Evolutionary conservation across 129 eudicot genomes (phyloP), one percentile per base, ranked within the genome.

Genomic region (Centrapalus pauciflorus): DNA sequence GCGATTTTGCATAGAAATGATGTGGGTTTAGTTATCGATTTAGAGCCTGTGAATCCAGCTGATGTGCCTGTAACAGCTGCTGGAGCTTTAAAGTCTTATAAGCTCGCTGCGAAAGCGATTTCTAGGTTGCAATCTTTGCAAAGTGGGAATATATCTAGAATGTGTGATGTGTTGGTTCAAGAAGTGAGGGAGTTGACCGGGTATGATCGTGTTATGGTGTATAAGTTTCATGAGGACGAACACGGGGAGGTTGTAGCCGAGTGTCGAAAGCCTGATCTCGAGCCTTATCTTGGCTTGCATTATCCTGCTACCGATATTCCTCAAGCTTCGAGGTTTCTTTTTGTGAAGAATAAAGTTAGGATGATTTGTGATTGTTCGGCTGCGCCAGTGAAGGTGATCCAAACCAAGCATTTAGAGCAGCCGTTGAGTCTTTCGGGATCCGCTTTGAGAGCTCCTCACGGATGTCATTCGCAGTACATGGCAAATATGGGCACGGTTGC

Each of bases 261-360:
- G 74, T 75, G 79, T 24, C 71, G 67, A 7, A 79, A 74, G 61
- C 78, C 82, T 20, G 91, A 76, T 8, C 72, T 84, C 7, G 97
- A 87, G 25, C 89, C 95, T 8, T 90, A 87, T 84, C 85, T 90
- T 28, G 97, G 97, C 27, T 73, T 90, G 63, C 97, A 90, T 72
- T 90, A 90, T 55, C 97, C 97, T 7, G 91, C 97, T 6, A 90
- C 97, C 0, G 97, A 90, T 80, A 84, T 90, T 49, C 97, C 97
- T 9, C 97, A 90, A 74, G 97, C 97, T 71, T 84, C 97, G 19
- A 80, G 97, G 24, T 90, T 82, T 43, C 92, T 90, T 26, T 90
- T 90, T 77, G 82, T 87, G 87, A 87, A 80, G 61, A 90, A 90
- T 43, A 90, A 87, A 74, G 92, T 90, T 65, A 70, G 97, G 57